These are phyloP conservation scores for Quillaja saponaria DNA, from an alignment of 306 rosid species.

Conservation along the genomic window DNA sequence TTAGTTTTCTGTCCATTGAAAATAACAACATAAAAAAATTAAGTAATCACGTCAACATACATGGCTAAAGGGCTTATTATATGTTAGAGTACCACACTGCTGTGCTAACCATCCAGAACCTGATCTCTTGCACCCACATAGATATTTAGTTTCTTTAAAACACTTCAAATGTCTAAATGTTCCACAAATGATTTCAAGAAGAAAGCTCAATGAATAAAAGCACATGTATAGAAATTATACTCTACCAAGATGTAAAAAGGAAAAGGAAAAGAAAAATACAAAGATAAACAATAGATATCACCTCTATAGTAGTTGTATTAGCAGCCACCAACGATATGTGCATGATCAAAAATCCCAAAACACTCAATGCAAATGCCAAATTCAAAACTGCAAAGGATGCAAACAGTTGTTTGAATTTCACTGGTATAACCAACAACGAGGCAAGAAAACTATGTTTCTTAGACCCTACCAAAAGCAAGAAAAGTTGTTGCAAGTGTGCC, in stretches of 20 bases:
- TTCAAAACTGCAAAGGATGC: slow-evolving; percentile 67
- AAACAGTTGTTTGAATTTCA: slow-evolving; percentile 32
- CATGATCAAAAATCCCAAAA: slow-evolving; percentile 90
- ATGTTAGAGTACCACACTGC: slow-evolving; percentile 1
- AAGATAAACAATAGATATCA: slow-evolving; percentile 27
- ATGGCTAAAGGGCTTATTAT: background rate
- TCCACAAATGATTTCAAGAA: background rate
- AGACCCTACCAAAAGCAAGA: slow-evolving; percentile 83
- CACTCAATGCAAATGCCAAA: slow-evolving; percentile 92
- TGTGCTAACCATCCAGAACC: background rate
- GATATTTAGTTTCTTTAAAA: background rate
- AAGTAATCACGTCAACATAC: too few relatives aligned
- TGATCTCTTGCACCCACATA: background rate
- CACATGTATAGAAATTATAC: background rate
- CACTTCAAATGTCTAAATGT: background rate
- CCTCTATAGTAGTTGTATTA: slow-evolving; percentile 97
- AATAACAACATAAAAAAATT: too few relatives aligned
- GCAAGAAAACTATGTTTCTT: slow-evolving; percentile 9
- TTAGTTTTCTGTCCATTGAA: too few relatives aligned
- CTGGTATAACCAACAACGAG: slow-evolving; percentile 19
- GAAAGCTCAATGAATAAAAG: slow-evolving; percentile 3
- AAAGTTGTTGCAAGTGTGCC: slow-evolving; percentile 97
- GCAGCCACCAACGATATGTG: slow-evolving; percentile 87
- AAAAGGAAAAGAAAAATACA: background rate
- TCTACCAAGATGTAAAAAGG: background rate